These are phyloP conservation scores for Harringtonia lauricola DNA, from an alignment of 2,329 filamentous ascomycete species.

Conservation along the genomic window DNA sequence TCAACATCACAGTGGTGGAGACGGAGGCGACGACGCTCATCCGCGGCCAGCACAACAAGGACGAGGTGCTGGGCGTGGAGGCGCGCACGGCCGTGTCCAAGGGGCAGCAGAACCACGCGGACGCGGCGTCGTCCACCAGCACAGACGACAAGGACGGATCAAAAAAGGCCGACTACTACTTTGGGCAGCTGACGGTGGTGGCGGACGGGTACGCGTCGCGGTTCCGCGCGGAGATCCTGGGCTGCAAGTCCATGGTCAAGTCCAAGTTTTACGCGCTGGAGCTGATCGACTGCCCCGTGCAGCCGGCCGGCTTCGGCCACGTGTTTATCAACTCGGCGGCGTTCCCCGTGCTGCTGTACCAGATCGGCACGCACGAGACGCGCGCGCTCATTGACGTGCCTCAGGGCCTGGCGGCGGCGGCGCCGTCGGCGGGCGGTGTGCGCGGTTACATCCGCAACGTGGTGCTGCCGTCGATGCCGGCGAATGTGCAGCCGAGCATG, in stretches of 20 bases:
- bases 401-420: conserved; percentile 61
- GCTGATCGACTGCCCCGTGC: conserved; percentile 75
- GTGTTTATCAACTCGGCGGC: conserved; percentile 67
- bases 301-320: conserved; percentile 66
- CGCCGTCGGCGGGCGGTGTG: conserved; percentile 66
- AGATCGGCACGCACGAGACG: conserved; percentile 93
- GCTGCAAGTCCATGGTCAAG: conserved; percentile 54
- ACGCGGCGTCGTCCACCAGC: no score
- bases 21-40: conserved; percentile 73
- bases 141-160: no score
- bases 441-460: conserved; percentile 68
- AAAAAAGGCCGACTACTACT: conserved; percentile 64
- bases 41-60: conserved; percentile 49
- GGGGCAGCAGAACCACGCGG: no score
- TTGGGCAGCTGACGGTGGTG: conserved; percentile 77
- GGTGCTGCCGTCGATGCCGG: conserved; percentile 68
- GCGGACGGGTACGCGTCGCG: conserved; percentile 89
- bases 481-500: conserved; percentile 62
- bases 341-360: conserved; percentile 78
- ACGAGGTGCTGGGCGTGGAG: conserved; percentile 75
- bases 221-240: conserved; percentile 73
- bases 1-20: conserved; percentile 85
- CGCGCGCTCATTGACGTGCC: conserved; percentile 84
- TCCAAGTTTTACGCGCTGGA: conserved; percentile 93
- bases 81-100: conserved; percentile 54